A percentile compares a stretch with the other conserved stretches of the same genome.
These are phyloP conservation scores for Castanospermum australe DNA, from an alignment of 306 rosid species.

Conservation along the genomic window DNA sequence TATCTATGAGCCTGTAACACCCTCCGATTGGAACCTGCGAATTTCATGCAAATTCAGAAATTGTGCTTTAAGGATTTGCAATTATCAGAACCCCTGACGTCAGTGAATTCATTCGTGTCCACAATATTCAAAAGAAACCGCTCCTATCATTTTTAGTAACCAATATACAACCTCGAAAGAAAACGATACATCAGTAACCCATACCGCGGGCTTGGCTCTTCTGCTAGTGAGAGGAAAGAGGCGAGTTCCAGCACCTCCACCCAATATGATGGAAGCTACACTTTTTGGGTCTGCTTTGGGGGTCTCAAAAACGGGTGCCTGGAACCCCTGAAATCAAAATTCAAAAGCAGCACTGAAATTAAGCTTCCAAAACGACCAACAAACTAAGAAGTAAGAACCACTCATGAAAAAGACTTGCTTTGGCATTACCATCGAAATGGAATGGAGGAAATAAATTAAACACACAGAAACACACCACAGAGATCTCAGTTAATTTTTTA, in stretches of 20 bases:
- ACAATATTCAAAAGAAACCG: not conserved
- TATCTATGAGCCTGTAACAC: constrained; percentile 84
- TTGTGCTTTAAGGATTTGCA: not conserved
- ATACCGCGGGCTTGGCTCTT: constrained; percentile 95
- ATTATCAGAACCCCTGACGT: not conserved
- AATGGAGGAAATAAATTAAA: not conserved
- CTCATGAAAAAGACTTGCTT: not conserved
- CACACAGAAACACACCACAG: not conserved
- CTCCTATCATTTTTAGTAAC: not conserved
- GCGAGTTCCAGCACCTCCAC: constrained; percentile 98
- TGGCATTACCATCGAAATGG: not conserved
- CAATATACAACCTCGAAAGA: not conserved
- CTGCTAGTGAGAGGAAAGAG: constrained; percentile 82
- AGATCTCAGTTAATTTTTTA: not conserved
- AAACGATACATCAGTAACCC: not conserved
- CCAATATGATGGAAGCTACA: constrained; percentile 85
- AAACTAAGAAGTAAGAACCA: not conserved
- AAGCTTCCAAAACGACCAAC: not conserved
- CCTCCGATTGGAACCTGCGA: constrained; percentile 93
- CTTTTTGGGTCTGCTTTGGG: constrained; percentile 69
- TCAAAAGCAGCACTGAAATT: not conserved
- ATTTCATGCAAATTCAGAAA: not conserved
- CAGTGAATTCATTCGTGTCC: not conserved
- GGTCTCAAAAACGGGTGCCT: constrained; percentile 44
- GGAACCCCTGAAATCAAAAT: constrained; percentile 43